Conservation (phyloP, 2,329 filamentous ascomycete species). For the Fusarium torreyae region DNA sequence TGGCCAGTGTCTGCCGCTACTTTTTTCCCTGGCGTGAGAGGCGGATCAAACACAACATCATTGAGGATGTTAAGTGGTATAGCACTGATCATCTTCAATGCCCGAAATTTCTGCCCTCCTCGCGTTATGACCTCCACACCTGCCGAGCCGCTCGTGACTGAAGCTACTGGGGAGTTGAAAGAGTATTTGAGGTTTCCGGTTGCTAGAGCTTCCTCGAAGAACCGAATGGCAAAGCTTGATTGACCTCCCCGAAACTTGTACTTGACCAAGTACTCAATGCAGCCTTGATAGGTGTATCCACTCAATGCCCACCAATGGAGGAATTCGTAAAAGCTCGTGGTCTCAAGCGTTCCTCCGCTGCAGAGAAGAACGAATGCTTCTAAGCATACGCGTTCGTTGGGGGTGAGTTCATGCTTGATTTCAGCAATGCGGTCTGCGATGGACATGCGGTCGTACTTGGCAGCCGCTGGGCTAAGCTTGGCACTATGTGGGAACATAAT, state of each 20-base stretch:
- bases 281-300: slow-evolving; percentile 59
- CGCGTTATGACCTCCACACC: slow-evolving; percentile 55
- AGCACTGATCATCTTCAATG: slow-evolving; percentile 57
- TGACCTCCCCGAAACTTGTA: slow-evolving; percentile 62
- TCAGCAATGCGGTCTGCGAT: slow-evolving; percentile 59
- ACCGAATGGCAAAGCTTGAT: slow-evolving; percentile 60
- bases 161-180: slow-evolving; percentile 58
- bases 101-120: slow-evolving; percentile 51
- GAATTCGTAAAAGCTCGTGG: slow-evolving; percentile 63
- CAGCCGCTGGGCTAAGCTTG: slow-evolving; percentile 52
- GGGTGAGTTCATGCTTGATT: slow-evolving; percentile 57
- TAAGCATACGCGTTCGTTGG: slow-evolving; percentile 58
- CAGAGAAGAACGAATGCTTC: slow-evolving; percentile 61
- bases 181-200: slow-evolving; percentile 59
- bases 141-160: slow-evolving; percentile 49
- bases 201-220: slow-evolving; percentile 60
- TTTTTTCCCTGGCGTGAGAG: slow-evolving; percentile 54
- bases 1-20: slow-evolving; percentile 58
- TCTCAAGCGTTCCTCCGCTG: slow-evolving; percentile 60
- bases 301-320: slow-evolving; percentile 64
- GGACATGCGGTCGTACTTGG: slow-evolving; percentile 58
- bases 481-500: slow-evolving; percentile 60
- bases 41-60: slow-evolving; percentile 58
- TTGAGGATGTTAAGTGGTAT: slow-evolving; percentile 63
- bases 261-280: slow-evolving; percentile 57